phyloP scores from a whole-genome alignment of 495 filamentous ascomycete species.

The Entonaema liquescens region DNA sequence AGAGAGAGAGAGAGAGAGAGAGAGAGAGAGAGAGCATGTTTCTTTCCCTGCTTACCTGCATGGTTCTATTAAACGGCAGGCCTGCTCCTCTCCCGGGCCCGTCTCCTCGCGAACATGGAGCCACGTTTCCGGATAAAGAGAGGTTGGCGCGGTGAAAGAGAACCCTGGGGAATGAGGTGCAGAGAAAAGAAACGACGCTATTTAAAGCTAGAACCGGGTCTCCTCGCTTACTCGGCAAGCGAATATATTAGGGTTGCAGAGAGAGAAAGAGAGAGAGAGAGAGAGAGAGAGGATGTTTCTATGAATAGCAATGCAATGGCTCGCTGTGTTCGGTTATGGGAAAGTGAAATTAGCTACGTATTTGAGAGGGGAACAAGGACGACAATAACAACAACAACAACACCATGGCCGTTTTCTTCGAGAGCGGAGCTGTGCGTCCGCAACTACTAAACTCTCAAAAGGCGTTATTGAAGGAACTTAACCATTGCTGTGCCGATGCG shows the following conservation, averaged over 20 bases:
- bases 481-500: conserved; percentile 22
- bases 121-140: conserved; percentile 27
- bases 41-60: conserved; percentile 11
- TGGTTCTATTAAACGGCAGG: background rate
- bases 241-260: background rate
- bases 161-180: background rate
- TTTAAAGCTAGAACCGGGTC: conserved; percentile 17
- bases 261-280: background rate
- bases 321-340: background rate
- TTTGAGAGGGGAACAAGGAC: no score
- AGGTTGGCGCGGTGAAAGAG: conserved; percentile 18
- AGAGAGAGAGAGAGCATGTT: conserved; percentile 6
- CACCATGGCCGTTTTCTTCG: conserved; percentile 2
- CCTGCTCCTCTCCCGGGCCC: background rate
- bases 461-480: conserved; percentile 10
- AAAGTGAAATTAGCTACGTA: background rate
- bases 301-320: conserved; percentile 7
- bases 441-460: background rate
- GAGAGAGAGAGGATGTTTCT: background rate
- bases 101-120: conserved; percentile 20
- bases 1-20: no score
- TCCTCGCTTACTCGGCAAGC: background rate
- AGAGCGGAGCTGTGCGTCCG: conserved; percentile 26
- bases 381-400: no score
- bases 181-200: conserved; percentile 13